Evolutionary conservation across 306 rosid species (phyloP), one percentile per base, ranked within the genome.

Genomic region (Cucurbita maxima): DNA sequence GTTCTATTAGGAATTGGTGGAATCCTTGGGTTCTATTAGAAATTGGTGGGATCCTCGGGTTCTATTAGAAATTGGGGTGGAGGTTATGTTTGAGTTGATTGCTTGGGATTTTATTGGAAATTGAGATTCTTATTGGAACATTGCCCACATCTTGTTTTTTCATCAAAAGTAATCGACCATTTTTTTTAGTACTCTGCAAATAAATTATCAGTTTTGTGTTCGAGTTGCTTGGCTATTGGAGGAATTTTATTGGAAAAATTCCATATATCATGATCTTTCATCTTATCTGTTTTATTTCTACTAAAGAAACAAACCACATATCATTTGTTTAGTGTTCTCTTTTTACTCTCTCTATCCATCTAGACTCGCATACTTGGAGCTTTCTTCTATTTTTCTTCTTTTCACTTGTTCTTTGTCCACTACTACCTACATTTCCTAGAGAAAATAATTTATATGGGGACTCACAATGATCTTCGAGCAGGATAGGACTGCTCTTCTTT

Each of bases 401-500:
- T n/a, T 34, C 64, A 25, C 43, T 7, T 41, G 0, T 66, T 45
- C 36, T 15, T 43, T 18, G 3, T 18, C 36, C 7, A 19, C 51
- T n/a, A 16, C 61, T 20, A 10, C 30, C 3, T 10, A 10, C 12
- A 11, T 57, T 57, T 57, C 38, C 36, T 57, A 22, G 62, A 22
- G 38, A 57, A 56, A 57, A 22, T 57, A 57, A 57, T 13, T 20
- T 38, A 15, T 22, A 73, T 36, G 41, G 57, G 81, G 8, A 37
- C 59, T 78, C 75, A 69, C 64, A n/a, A 7, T 80, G 57, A 19
- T 72, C 37, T 82, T 85, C 85, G 78, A 84, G 77, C 99, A 95
- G 99, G 99, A 95, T 77, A 84, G 86, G 74, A 91, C 99, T 41
- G 99, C 99, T 78, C 85, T 89, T 36, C 96, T 95, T 8, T 95